Base-by-base conservation (phyloP, 768 basidiomycete species). In the Tricholoma matsutake region DNA sequence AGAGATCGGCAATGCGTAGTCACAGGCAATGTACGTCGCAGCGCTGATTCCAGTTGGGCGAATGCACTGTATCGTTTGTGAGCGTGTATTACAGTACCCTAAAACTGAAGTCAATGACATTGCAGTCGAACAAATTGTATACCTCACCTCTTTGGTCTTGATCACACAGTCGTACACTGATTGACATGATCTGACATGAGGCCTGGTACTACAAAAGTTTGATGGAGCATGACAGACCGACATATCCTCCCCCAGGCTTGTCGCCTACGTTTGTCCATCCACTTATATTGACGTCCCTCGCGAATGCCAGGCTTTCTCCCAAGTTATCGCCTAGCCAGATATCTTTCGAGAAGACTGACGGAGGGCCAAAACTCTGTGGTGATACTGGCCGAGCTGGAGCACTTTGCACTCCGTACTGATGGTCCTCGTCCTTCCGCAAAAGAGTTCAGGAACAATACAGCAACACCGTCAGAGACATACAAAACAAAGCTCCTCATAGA, bases 181-280 rank as follows among this genome's bases (percentile, higher is more conserved):
- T 16, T 11, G 49, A 29, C 11, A 28, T n/a, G n/a, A 49, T 56
- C 13, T 10, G 54, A 13, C 29, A 57, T 32, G 35, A 29, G 32
- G 16, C 29, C 18, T 22, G 6, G 16, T 16, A 5, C 11, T 31
- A 51, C 11, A 14, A 63, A 47, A 22, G 16, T 41, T 45, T 7
- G 13, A 28, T 22, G 43, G 29, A 20, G 7, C 71, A 54, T n/a
- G n/a, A n/a, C 81, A 57, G 58, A 88, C 86, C 86, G 56, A 89
- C 76, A 67, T 90, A 91, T 0, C 86, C 88, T 13, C 80, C 79
- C n/a, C 83, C 82, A 0, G 78, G 76, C 41, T 78, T 79, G 65
- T 89, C 89, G 0, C 88, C 88, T 6, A 91, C 89, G 63, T 79
- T 85, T 16, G 84, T 86, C 89, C 89, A 91, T 0, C 88, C 89